These are phyloP conservation scores for Hura crepitans DNA, from an alignment of 441 rosid species.

Conservation along the genomic window DNA sequence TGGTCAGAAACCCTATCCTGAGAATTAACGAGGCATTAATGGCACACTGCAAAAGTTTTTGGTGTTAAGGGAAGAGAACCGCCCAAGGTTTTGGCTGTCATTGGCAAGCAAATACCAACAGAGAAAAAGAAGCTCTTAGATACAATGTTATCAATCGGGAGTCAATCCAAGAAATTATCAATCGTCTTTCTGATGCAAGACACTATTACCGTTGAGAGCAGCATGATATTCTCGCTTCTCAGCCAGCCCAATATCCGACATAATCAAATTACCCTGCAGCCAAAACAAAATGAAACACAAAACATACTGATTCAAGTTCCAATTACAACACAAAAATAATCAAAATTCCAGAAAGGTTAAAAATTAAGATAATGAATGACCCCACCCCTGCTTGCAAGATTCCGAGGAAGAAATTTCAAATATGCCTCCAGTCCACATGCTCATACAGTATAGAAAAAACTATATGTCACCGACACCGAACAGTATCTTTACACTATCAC, in stretches of 20 bases:
- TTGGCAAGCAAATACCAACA: conserved; percentile 30
- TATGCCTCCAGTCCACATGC: background rate
- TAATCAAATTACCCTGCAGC: conserved; percentile 69
- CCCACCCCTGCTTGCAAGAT: background rate
- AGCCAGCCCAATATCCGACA: conserved; percentile 84
- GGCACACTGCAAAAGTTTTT: conserved; percentile 16
- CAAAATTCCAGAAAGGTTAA: conserved; percentile 2
- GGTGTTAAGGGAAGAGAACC: conserved; percentile 15
- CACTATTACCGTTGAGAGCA: conserved; percentile 98
- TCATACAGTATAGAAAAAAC: background rate
- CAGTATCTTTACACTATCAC: background rate
- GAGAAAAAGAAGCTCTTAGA: conserved; percentile 36
- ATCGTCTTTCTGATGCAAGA: conserved; percentile 97
- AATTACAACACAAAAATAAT: background rate
- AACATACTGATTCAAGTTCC: background rate
- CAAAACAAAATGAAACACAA: conserved; percentile 15
- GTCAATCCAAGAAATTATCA: conserved; percentile 67
- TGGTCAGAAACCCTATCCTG: conserved; percentile 21
- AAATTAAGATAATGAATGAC: background rate
- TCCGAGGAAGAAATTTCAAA: background rate
- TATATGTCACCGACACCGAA: background rate
- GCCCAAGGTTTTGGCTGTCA: conserved; percentile 28
- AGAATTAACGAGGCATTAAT: conserved; percentile 32
- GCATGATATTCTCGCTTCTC: conserved; percentile 97
- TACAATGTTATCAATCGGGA: conserved; percentile 39